Conservation (phyloP, 2,329 filamentous ascomycete genomes). For the Sporothrix sp. region DNA sequence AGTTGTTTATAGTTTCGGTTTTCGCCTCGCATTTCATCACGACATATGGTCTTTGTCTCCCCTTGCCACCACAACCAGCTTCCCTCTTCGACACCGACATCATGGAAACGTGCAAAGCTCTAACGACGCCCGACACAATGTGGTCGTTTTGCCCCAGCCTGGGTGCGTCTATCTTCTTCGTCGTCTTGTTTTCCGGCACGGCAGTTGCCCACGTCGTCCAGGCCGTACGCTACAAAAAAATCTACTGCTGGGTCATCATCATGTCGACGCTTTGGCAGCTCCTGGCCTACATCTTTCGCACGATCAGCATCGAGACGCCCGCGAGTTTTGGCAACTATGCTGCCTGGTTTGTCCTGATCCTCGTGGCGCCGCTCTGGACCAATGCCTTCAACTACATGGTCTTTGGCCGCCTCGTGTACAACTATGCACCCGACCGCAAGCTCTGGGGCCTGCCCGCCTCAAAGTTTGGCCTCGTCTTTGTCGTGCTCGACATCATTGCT, state of each 20-base stretch:
- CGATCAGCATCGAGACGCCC: constrained; percentile 30
- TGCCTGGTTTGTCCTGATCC: constrained; percentile 29
- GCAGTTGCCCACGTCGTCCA: constrained; percentile 4
- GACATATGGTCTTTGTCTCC: neutral
- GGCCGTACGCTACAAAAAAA: constrained; percentile 4
- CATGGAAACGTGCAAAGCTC: neutral
- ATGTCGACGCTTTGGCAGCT: constrained; percentile 31
- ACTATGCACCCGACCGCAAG: constrained; percentile 26
- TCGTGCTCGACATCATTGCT: constrained; percentile 36
- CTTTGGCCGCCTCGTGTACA: constrained; percentile 32
- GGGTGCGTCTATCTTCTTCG: constrained; percentile 8
- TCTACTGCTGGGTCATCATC: constrained; percentile 28
- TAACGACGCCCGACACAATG: constrained; percentile 8
- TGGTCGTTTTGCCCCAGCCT: constrained; percentile 14
- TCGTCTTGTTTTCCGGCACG: constrained; percentile 6
- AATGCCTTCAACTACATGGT: constrained; percentile 38
- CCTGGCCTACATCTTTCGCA: constrained; percentile 15
- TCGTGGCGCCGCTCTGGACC: constrained; percentile 35
- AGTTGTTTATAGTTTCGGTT: no score
- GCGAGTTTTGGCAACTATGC: constrained; percentile 22
- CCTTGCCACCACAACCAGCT: neutral
- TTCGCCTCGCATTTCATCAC: no score
- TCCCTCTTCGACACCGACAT: neutral
- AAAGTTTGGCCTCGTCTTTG: constrained; percentile 35
- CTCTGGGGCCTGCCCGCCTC: constrained; percentile 25